A percentile compares a stretch with the other conserved stretches of the same genome.
Evolutionary conservation across 305 asterid species (phyloP).

Genomic region (Fraxinus angustifolia): DNA sequence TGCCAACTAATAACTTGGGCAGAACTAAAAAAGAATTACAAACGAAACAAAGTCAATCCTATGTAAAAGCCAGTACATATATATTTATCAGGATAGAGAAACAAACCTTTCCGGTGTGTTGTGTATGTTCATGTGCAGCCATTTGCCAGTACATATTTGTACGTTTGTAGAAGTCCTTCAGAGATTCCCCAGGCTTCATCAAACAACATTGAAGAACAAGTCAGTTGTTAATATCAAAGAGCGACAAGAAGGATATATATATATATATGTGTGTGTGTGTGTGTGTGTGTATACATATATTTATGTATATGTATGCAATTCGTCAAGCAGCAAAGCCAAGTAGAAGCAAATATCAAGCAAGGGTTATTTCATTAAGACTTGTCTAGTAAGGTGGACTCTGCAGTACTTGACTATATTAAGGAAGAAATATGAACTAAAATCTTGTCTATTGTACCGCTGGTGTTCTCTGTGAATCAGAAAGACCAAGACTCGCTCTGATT

Average conservation of each 20-base stretch:
- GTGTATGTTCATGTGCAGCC: constrained; percentile 97
- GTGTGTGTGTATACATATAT: too few species aligned
- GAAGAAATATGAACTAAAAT: not conserved
- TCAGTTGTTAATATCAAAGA: constrained; percentile 11
- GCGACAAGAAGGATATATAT: not conserved
- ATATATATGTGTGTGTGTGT: too few species aligned
- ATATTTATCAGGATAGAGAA: constrained; percentile 11
- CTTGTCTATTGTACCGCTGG: constrained; percentile 50
- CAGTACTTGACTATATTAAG: not conserved
- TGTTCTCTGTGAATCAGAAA: constrained; percentile 93
- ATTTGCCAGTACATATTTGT: constrained; percentile 98
- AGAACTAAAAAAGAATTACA: not conserved
- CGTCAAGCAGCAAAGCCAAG: not conserved
- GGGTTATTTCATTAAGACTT: not conserved
- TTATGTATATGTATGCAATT: too few species aligned
- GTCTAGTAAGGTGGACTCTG: not conserved
- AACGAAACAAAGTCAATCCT: constrained; percentile 5
- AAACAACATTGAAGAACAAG: constrained; percentile 18
- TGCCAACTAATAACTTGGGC: not conserved
- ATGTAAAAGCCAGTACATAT: not conserved
- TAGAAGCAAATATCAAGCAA: not conserved
- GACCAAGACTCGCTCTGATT: constrained; percentile 93
- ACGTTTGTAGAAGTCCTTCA: constrained; percentile 86
- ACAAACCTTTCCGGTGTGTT: constrained; percentile 96
- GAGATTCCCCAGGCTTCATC: constrained; percentile 77